Conservation (phyloP, 208 protist genomes). For the Leishmania martiniquensis region DNA sequence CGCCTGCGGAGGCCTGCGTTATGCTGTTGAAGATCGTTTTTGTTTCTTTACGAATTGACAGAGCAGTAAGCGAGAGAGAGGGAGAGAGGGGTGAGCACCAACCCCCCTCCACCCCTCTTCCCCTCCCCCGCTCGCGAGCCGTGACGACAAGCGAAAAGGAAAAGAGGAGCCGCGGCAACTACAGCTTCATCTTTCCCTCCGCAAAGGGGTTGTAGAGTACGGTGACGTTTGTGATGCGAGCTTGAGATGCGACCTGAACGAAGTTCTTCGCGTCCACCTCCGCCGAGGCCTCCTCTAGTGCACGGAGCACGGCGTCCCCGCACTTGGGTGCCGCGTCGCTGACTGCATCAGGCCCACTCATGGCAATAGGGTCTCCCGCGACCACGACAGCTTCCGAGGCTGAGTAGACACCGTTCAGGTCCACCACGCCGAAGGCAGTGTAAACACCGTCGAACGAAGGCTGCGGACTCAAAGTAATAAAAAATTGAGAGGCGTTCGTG, state of each 20-base stretch:
- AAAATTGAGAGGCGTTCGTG: conserved; percentile 94
- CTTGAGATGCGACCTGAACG: conserved; percentile 37
- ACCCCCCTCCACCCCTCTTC: too few relatives aligned
- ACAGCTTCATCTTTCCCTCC: conserved; percentile 40
- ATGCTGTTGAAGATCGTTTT: not conserved
- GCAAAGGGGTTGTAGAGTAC: conserved; percentile 90
- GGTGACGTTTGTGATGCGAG: conserved; percentile 53
- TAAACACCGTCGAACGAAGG: conserved; percentile 87
- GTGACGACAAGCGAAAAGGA: not conserved
- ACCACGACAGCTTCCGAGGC: not conserved
- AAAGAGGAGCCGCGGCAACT: not conserved
- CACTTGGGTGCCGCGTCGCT: conserved; percentile 17
- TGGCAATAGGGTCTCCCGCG: not conserved
- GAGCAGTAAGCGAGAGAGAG: not conserved
- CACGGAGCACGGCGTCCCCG: conserved; percentile 57
- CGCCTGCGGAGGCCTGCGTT: not conserved
- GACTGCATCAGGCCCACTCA: not conserved
- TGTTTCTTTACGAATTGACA: not conserved
- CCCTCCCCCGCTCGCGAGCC: too few relatives aligned
- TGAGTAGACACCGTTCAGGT: conserved; percentile 42
- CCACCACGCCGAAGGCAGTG: conserved; percentile 95
- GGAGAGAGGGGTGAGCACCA: not conserved
- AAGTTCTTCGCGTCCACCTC: conserved; percentile 63
- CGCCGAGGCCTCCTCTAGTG: conserved; percentile 45
- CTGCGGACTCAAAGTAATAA: conserved; percentile 71